These are phyloP conservation scores for Zarea fungicola DNA, from an alignment of 2,329 filamentous ascomycete species.

Conservation along the genomic window DNA sequence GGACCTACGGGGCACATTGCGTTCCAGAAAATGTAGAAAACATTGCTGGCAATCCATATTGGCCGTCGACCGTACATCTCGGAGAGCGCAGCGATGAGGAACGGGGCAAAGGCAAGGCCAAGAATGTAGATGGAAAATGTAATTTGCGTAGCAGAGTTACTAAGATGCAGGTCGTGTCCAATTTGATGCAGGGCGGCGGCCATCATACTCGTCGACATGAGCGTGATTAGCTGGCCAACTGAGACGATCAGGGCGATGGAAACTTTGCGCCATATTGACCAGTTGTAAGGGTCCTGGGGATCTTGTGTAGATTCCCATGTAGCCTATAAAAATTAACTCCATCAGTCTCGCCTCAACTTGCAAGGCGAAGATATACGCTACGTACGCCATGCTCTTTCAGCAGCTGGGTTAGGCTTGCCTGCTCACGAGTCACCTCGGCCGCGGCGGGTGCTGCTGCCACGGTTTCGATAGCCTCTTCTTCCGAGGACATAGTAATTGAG, in stretches of 20 bases:
- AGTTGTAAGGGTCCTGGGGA: constrained; percentile 58
- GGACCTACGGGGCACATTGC: constrained; percentile 27
- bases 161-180: constrained; percentile 24
- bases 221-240: constrained; percentile 27
- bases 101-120: constrained; percentile 29
- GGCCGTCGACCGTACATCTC: constrained; percentile 30
- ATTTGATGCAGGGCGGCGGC: constrained; percentile 30
- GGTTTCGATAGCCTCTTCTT: too few species aligned
- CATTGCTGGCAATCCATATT: constrained; percentile 28
- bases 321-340: too few species aligned
- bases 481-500: too few species aligned
- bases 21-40: constrained; percentile 33
- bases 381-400: too few species aligned
- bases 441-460: too few species aligned
- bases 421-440: too few species aligned
- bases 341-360: too few species aligned
- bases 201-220: constrained; percentile 32
- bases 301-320: constrained; percentile 50
- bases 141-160: constrained; percentile 21
- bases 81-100: constrained; percentile 27
- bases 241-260: constrained; percentile 27
- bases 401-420: too few species aligned
- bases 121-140: constrained; percentile 31
- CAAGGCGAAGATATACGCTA: too few species aligned
- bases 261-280: constrained; percentile 35